Conservation (phyloP, 257 asterid species). For the Ajuga chamaepitys region DNA sequence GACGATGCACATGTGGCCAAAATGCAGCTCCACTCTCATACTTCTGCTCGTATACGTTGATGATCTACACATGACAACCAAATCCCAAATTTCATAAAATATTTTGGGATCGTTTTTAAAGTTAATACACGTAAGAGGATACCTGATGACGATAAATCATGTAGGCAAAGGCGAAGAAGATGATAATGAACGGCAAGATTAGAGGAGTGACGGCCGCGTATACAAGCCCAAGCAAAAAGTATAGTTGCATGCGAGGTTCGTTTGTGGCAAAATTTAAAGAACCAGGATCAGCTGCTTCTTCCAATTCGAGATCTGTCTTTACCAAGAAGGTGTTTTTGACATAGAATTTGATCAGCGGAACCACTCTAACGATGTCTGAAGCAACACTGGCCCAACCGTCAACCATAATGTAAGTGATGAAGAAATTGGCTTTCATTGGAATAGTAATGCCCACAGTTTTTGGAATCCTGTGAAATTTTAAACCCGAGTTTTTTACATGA, state of each 20-base stretch:
- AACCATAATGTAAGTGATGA: constrained; percentile 78
- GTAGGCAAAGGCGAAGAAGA: constrained; percentile 72
- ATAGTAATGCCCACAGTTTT: constrained; percentile 68
- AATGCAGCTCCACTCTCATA: constrained; percentile 85
- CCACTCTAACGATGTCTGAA: constrained; percentile 61
- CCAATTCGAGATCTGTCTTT: constrained; percentile 61
- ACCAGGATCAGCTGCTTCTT: constrained; percentile 76
- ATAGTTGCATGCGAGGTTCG: constrained; percentile 78
- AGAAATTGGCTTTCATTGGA: constrained; percentile 89
- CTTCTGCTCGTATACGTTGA: constrained; percentile 79
- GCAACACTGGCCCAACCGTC: constrained; percentile 96
- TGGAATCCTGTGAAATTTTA: constrained; percentile 54
- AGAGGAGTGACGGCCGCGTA: constrained; percentile 71
- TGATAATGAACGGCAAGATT: constrained; percentile 70
- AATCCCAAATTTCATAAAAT: background rate
- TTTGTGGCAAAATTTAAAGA: constrained; percentile 34
- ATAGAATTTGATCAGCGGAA: constrained; percentile 60
- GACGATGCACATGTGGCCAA: constrained; percentile 91
- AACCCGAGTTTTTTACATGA: background rate
- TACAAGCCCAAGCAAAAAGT: constrained; percentile 73
- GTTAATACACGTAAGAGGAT: background rate
- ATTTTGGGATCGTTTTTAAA: background rate
- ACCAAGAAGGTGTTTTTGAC: constrained; percentile 60
- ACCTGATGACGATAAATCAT: constrained; percentile 89
- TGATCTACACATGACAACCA: constrained; percentile 44